These are phyloP conservation scores for Curvularia verruculosa DNA, from an alignment of 2,329 filamentous ascomycete species.

Conservation along the genomic window DNA sequence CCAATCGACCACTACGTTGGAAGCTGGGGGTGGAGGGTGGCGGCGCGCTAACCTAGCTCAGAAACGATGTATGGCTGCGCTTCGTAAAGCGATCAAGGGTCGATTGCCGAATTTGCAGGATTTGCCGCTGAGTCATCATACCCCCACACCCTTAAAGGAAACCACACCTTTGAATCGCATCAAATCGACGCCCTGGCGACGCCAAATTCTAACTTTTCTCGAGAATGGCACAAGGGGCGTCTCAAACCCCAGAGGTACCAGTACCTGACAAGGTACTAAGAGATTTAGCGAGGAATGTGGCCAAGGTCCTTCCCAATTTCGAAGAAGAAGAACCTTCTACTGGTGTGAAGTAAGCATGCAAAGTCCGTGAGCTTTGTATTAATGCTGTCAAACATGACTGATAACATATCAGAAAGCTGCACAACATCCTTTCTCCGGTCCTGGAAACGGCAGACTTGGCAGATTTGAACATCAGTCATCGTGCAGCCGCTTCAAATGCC, in stretches of 20 bases:
- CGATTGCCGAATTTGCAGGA: conserved; percentile 5
- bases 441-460: conserved; percentile 43
- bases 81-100: background rate
- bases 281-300: conserved; percentile 35
- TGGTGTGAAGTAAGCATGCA: conserved; percentile 47
- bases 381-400: conserved; percentile 21
- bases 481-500: conserved; percentile 56
- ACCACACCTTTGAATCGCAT: background rate
- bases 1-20: background rate
- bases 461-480: conserved; percentile 46
- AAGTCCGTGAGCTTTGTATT: conserved; percentile 43
- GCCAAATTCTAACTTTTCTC: background rate
- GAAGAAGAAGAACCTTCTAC: conserved; percentile 29
- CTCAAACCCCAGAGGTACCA: conserved; percentile 16
- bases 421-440: conserved; percentile 35
- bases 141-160: conserved; percentile 4
- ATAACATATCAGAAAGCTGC: conserved; percentile 36
- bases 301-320: conserved; percentile 35
- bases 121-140: conserved; percentile 7
- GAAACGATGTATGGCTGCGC: background rate
- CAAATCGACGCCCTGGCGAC: conserved; percentile 5
- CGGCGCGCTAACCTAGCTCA: background rate
- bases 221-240: conserved; percentile 18
- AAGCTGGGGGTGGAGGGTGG: background rate
- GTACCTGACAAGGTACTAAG: conserved; percentile 36